Percentiles rank a stretch among this genome's conserved stretches.
Evolutionary conservation across 2,329 filamentous ascomycete species (phyloP).

Genomic region (Westerdykella sp.): DNA sequence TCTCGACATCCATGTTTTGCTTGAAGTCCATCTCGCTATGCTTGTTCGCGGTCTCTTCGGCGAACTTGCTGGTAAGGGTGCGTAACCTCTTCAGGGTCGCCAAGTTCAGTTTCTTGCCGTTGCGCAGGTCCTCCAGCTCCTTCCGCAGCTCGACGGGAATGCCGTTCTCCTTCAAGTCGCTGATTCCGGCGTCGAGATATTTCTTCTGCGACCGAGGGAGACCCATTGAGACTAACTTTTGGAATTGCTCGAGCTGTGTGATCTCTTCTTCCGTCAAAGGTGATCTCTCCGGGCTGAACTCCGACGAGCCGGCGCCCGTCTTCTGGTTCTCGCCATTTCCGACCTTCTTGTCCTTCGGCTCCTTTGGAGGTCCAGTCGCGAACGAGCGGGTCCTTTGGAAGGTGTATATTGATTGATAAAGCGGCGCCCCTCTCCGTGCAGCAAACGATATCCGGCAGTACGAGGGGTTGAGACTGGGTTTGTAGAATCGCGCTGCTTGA

Average conservation of each 20-base stretch:
- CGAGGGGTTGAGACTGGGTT: conserved; percentile 50
- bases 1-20: conserved; percentile 29
- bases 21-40: conserved; percentile 12
- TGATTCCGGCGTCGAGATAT: conserved; percentile 54
- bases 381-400: conserved; percentile 41
- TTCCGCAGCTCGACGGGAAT: conserved; percentile 63
- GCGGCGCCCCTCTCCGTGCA: conserved; percentile 32
- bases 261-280: conserved; percentile 52
- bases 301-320: conserved; percentile 32
- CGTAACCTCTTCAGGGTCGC: conserved; percentile 57
- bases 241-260: conserved; percentile 52
- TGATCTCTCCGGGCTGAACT: conserved; percentile 20
- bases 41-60: conserved; percentile 46
- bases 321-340: conserved; percentile 25
- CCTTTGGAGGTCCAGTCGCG: conserved; percentile 34
- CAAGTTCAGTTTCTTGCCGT: conserved; percentile 45
- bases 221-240: conserved; percentile 51
- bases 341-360: conserved; percentile 28
- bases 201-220: conserved; percentile 58
- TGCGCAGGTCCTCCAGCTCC: conserved; percentile 52
- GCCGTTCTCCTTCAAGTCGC: conserved; percentile 60
- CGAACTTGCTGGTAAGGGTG: conserved; percentile 51
- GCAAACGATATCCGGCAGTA: conserved; percentile 40
- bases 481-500: conserved; percentile 58
- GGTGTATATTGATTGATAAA: conserved; percentile 40